Percentiles rank a stretch among this genome's conserved stretches.
Evolutionary conservation across 1,284 basidiomycete genomes (phyloP).

Genomic region (Farysia itapuensis): DNA sequence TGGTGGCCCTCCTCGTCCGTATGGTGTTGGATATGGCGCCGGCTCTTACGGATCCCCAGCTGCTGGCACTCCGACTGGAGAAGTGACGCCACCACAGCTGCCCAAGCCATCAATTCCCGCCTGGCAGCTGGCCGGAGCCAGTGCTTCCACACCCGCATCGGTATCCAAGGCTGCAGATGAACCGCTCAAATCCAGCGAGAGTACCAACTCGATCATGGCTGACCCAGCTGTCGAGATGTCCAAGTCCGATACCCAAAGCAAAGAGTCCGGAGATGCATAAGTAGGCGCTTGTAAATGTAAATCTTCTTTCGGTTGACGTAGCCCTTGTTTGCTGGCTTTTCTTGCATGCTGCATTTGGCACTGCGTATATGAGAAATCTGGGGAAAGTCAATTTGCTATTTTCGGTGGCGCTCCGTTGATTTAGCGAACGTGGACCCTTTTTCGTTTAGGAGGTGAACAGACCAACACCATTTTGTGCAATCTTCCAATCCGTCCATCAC

Average conservation of each 20-base stretch:
- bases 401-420: too few species aligned
- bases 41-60: conserved; percentile 30
- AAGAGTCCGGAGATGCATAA: conserved; percentile 7
- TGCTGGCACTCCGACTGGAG: conserved; percentile 26
- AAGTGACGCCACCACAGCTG: conserved; percentile 34
- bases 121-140: conserved; percentile 53
- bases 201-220: conserved; percentile 1
- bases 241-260: conserved; percentile 18
- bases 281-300: too few species aligned
- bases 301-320: too few species aligned
- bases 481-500: too few species aligned
- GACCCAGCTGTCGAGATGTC: conserved; percentile 37
- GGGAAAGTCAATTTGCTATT: too few species aligned
- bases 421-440: too few species aligned
- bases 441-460: too few species aligned
- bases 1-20: conserved; percentile 7
- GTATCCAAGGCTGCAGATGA: conserved; percentile 7
- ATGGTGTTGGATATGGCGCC: conserved; percentile 13
- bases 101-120: conserved; percentile 53
- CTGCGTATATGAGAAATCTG: too few species aligned
- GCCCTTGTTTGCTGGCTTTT: too few species aligned
- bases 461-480: too few species aligned
- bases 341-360: too few species aligned
- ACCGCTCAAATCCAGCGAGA: conserved; percentile 8
- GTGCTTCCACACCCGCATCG: conserved; percentile 6